Evolutionary conservation across 805 yeast genomes (phyloP).

Genomic region (Monosporozyma yasuniensis): DNA sequence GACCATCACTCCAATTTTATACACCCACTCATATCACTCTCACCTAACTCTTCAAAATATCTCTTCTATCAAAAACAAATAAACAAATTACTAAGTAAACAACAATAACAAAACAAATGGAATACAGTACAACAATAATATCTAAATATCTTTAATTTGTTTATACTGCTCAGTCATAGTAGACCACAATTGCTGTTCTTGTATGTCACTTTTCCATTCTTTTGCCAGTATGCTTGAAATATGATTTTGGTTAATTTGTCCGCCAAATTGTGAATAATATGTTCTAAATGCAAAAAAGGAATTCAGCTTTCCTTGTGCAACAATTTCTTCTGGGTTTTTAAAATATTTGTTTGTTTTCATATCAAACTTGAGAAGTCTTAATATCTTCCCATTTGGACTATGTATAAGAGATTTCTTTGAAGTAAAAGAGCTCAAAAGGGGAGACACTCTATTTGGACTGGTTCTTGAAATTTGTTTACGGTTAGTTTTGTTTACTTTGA

Average conservation of each 20-base stretch:
- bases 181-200: conserved; percentile 3
- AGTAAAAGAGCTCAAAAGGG: not conserved
- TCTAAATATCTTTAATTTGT: conserved; percentile 2
- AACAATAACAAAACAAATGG: not conserved
- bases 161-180: conserved; percentile 1
- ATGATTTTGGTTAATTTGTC: conserved; percentile 16
- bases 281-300: conserved; percentile 22
- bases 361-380: not conserved
- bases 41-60: too few species aligned
- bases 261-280: conserved; percentile 20
- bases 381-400: not conserved
- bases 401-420: not conserved
- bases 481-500: not conserved
- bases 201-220: conserved; percentile 14
- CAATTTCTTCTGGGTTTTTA: conserved; percentile 3
- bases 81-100: not conserved
- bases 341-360: not conserved
- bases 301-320: conserved; percentile 10
- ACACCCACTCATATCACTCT: too few species aligned
- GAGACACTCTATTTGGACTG: not conserved
- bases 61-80: not conserved
- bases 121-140: conserved; percentile 1
- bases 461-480: not conserved
- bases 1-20: too few species aligned
- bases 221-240: conserved; percentile 15